Percentiles rank a stretch among this genome's conserved stretches.
These are phyloP conservation scores for Trichoderma semiorbis DNA, from an alignment of 2,329 filamentous ascomycete genomes.

Conservation along the genomic window DNA sequence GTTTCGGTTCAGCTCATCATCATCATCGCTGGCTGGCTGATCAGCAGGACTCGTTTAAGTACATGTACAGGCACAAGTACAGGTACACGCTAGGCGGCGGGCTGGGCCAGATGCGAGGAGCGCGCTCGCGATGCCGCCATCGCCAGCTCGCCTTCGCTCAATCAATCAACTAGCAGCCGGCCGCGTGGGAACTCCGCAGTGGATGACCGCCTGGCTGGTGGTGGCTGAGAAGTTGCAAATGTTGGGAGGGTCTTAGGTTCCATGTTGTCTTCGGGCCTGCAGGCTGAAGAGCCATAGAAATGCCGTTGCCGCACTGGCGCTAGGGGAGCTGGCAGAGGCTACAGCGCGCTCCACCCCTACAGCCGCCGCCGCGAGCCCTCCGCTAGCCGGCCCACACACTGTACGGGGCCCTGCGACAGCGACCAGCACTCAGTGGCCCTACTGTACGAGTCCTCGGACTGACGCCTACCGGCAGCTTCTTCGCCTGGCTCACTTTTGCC, in stretches of 20 bases:
- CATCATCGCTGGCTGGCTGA: neutral
- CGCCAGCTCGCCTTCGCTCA: neutral
- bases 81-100: neutral
- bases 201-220: constrained; percentile 8
- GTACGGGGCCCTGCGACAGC: constrained; percentile 13
- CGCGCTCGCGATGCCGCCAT: neutral
- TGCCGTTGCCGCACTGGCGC: constrained; percentile 4
- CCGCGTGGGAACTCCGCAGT: neutral
- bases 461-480: constrained; percentile 11
- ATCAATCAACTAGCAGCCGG: neutral
- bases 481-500: constrained; percentile 14
- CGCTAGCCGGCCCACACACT: constrained; percentile 13
- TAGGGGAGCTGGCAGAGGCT: constrained; percentile 11
- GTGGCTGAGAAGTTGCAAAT: constrained; percentile 3
- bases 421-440: neutral
- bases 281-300: neutral
- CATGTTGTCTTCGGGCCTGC: neutral
- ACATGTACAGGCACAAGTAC: neutral
- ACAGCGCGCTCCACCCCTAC: constrained; percentile 9
- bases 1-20: neutral
- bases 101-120: neutral
- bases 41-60: neutral
- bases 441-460: neutral
- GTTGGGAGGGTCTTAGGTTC: neutral
- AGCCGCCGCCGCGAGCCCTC: constrained; percentile 10